phyloP scores from a whole-genome alignment of 192 early-diverging fungal genomes.

The Gonapodya sp. region DNA sequence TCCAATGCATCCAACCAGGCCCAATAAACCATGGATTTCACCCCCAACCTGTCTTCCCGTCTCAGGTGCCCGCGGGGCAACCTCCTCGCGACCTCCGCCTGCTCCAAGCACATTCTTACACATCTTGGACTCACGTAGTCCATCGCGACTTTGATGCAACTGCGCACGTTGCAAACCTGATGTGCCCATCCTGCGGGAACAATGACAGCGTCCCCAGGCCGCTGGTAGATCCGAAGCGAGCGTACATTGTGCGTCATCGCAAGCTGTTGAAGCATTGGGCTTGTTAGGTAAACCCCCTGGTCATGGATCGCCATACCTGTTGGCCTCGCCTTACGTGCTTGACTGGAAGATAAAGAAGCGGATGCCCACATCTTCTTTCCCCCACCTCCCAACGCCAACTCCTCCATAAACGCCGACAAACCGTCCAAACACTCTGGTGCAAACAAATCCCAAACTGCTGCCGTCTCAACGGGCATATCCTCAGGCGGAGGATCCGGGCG shows the following conservation, averaged over 20 bases:
- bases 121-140: constrained; percentile 62
- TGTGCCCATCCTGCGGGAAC: constrained; percentile 68
- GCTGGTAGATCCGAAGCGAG: constrained; percentile 52
- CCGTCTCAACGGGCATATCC: constrained; percentile 8
- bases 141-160: constrained; percentile 57
- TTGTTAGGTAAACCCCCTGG: constrained; percentile 54
- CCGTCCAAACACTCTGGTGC: constrained; percentile 22
- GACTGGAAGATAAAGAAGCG: not conserved
- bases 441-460: constrained; percentile 60
- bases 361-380: not conserved
- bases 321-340: too few relatives aligned
- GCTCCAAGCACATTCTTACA: constrained; percentile 27
- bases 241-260: constrained; percentile 24
- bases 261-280: constrained; percentile 27
- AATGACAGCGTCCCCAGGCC: constrained; percentile 64
- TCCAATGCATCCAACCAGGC: constrained; percentile 13
- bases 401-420: constrained; percentile 29
- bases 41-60: constrained; percentile 39
- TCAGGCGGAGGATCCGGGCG: not conserved
- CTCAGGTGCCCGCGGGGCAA: constrained; percentile 26
- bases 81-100: constrained; percentile 40
- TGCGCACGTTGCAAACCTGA: constrained; percentile 60
- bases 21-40: constrained; percentile 30
- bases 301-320: constrained; percentile 44
- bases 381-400: constrained; percentile 22